Evolutionary conservation across 768 basidiomycete genomes (phyloP).

Genomic region (Cystofilobasidium macerans): DNA sequence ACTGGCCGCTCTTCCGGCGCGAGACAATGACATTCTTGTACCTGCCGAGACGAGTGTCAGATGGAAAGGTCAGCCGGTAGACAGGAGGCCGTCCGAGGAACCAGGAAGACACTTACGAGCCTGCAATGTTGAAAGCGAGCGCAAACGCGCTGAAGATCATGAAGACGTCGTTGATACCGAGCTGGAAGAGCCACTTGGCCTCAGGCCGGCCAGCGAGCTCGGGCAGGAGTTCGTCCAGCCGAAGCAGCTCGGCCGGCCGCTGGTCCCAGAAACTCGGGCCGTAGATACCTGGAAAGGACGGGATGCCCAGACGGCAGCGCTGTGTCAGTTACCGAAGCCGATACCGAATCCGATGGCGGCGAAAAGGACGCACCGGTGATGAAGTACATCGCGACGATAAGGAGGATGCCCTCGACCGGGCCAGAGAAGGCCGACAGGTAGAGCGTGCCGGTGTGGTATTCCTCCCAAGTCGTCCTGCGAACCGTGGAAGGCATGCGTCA

Average conservation of each 20-base stretch:
- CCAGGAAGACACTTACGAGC: slow-evolving; percentile 44
- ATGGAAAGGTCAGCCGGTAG: background rate
- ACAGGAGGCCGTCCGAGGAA: too few relatives aligned
- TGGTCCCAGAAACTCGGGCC: slow-evolving; percentile 24
- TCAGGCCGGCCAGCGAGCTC: slow-evolving; percentile 7
- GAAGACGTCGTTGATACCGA: slow-evolving; percentile 74
- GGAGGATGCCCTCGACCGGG: slow-evolving; percentile 88
- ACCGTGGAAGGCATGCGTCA: background rate
- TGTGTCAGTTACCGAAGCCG: background rate
- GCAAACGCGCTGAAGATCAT: slow-evolving; percentile 66
- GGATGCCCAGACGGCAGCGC: background rate
- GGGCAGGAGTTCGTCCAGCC: slow-evolving; percentile 10
- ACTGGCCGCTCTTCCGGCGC: slow-evolving; percentile 40
- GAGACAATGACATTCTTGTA: slow-evolving; percentile 72
- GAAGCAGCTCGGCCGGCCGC: slow-evolving; percentile 8
- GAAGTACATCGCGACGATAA: slow-evolving; percentile 65
- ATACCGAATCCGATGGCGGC: background rate
- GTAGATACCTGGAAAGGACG: slow-evolving; percentile 10
- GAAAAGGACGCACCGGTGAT: slow-evolving; percentile 49
- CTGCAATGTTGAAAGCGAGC: slow-evolving; percentile 67
- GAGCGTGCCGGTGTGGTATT: slow-evolving; percentile 52
- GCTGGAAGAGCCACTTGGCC: slow-evolving; percentile 37
- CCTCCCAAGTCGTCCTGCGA: slow-evolving; percentile 25
- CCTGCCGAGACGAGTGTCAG: slow-evolving; percentile 41
- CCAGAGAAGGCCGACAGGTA: slow-evolving; percentile 90